Evolutionary conservation across 768 basidiomycete genomes (phyloP), one percentile per base, ranked within the genome.

Genomic region (Leccinum ochraceum): DNA sequence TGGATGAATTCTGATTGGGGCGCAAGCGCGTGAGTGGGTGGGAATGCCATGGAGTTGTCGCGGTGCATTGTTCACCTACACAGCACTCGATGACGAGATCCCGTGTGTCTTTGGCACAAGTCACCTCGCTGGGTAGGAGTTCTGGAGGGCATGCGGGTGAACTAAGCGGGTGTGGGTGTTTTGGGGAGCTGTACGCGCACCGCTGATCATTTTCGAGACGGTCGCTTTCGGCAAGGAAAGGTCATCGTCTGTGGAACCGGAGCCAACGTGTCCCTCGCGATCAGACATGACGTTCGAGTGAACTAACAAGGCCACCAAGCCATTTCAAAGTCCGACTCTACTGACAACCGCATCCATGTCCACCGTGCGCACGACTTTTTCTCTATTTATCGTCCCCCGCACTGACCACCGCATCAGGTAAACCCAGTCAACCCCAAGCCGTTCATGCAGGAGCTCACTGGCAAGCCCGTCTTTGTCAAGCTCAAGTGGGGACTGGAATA

Each of bases 401-500:
- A 70, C 51, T 22, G 59, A 85, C 81, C 65, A 59, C 20, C 59
- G 22, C 37, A 16, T n/a, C 73, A 91, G 89, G 88, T 92, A 71
- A 86, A 87, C 69, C 95, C 95, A 66, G 94, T 98, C 70, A 99
- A 99, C 78, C 97, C 97, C 22, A 98, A 98, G 79, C 97, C 97
- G 6, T 98, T 98, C 80, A 83, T 99, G 70, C 95, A 98, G 79
- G 95, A 97, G 75, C 87, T 98, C 66, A 98, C 97, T 28, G 97
- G 97, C 64, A 98, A 99, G 81, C 89, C 90, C 42, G 93, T 98
- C 50, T 92, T 87, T 71, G 97, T 98, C 63, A 86, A 87, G 61
- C 85, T 99, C 71, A 99, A 99, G 80, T 99, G 97, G 97, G 97
- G 97, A 63, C 83, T 98, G 54, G 95, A 98, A 73, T 98, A 98